Conservation (phyloP, 306 rosid genomes). For the Cyamopsis tetragonoloba region DNA sequence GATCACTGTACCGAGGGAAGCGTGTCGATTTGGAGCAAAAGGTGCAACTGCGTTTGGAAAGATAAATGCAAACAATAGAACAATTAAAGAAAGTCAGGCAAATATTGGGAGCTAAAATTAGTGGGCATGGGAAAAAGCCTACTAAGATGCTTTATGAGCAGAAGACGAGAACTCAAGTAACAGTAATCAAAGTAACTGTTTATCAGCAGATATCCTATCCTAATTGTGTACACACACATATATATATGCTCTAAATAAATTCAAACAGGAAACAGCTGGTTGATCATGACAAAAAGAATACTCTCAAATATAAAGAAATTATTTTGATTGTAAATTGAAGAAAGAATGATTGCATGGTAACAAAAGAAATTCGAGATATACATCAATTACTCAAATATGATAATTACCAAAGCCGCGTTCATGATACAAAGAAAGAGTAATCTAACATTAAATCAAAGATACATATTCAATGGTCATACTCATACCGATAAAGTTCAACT, state of each 20-base stretch:
- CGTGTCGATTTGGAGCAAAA: constrained; percentile 56
- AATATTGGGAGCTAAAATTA: constrained; percentile 1
- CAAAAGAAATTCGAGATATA: constrained; percentile 8
- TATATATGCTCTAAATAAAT: neutral
- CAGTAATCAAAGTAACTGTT: neutral
- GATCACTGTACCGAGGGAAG: constrained; percentile 90
- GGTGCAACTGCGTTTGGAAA: constrained; percentile 54
- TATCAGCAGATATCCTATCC: neutral
- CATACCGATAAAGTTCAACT: constrained; percentile 74
- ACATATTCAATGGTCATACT: constrained; percentile 39
- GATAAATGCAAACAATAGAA: constrained; percentile 9
- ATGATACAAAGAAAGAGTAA: constrained; percentile 6
- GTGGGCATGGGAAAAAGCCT: constrained; percentile 1
- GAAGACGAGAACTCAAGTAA: neutral
- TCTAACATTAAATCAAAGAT: neutral
- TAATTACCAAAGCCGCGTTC: neutral
- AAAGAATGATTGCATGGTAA: constrained; percentile 4
- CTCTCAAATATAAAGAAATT: constrained; percentile 2
- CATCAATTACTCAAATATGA: constrained; percentile 17
- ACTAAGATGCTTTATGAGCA: constrained; percentile 2
- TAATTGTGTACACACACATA: too few relatives aligned
- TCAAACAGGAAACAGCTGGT: neutral
- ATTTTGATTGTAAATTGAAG: neutral
- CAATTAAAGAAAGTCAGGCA: constrained; percentile 12
- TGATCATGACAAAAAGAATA: neutral